phyloP scores from a whole-genome alignment of 345 rosid species.

The Cardamine occulta region DNA sequence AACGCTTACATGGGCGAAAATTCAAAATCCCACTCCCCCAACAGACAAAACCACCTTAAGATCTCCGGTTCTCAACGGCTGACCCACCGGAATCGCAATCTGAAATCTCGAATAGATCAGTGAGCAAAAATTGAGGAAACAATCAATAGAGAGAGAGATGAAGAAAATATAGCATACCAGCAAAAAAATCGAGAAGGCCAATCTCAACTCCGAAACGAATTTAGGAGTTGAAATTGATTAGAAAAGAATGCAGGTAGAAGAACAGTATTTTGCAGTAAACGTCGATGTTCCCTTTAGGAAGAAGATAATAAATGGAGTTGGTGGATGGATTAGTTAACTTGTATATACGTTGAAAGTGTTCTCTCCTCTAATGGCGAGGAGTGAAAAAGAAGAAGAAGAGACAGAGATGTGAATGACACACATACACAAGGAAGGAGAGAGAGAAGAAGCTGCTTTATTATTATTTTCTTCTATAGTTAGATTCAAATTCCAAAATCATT shows the following conservation, averaged over 20 bases:
- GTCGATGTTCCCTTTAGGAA: slow-evolving; percentile 28
- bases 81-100: slow-evolving; percentile 23
- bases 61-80: slow-evolving; percentile 23
- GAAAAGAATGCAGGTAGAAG: slow-evolving; percentile 27
- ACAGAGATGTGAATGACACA: slow-evolving; percentile 25
- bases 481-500: slow-evolving; percentile 30
- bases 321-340: slow-evolving; percentile 31
- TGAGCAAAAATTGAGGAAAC: background rate
- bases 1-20: slow-evolving; percentile 37
- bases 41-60: background rate
- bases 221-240: background rate
- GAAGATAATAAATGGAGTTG: slow-evolving; percentile 28
- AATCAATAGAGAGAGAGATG: no score
- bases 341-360: background rate
- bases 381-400: slow-evolving; percentile 21
- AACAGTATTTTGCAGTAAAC: slow-evolving; percentile 37
- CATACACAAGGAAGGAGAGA: background rate
- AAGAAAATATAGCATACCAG: slow-evolving; percentile 1
- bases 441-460: slow-evolving; percentile 16
- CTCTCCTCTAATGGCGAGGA: slow-evolving; percentile 31
- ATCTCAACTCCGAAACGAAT: slow-evolving; percentile 19
- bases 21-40: slow-evolving; percentile 33
- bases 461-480: background rate
- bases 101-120: slow-evolving; percentile 32
- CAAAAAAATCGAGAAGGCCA: slow-evolving; percentile 7